Conservation (phyloP, 225 moss, liverwort and hornwort species). For the Ulota crispa region DNA sequence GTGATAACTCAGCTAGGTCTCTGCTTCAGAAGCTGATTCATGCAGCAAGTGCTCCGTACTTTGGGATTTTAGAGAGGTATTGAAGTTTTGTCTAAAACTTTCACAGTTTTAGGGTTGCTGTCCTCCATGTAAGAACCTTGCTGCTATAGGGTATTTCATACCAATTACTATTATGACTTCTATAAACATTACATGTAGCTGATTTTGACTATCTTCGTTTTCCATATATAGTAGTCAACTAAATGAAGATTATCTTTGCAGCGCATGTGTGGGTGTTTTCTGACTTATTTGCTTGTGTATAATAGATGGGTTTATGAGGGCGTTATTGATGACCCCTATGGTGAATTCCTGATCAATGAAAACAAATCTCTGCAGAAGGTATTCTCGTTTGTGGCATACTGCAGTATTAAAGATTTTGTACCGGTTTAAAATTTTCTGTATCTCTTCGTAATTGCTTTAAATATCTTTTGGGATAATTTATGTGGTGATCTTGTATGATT, state of each 20-base stretch:
- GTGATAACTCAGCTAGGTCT: conserved; percentile 81
- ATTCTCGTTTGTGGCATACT: conserved; percentile 1
- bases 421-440: conserved; percentile 8
- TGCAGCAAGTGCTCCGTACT: conserved; percentile 96
- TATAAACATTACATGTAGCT: not conserved
- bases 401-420: not conserved
- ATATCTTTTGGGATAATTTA: not conserved
- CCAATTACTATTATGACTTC: not conserved
- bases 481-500: not conserved
- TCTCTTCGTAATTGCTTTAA: not conserved
- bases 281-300: conserved; percentile 18
- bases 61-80: conserved; percentile 88
- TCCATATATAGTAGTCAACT: not conserved
- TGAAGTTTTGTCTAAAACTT: not conserved
- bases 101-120: not conserved
- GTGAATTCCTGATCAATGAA: conserved; percentile 95
- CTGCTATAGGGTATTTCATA: not conserved
- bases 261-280: conserved; percentile 12
- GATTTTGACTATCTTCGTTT: not conserved
- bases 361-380: conserved; percentile 98
- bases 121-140: conserved; percentile 5
- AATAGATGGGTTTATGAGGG: conserved; percentile 92
- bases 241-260: not conserved
- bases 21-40: conserved; percentile 91
- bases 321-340: conserved; percentile 94